Evolutionary conservation across 495 filamentous ascomycete species (phyloP).

Genomic region (Penicillium antarcticum): DNA sequence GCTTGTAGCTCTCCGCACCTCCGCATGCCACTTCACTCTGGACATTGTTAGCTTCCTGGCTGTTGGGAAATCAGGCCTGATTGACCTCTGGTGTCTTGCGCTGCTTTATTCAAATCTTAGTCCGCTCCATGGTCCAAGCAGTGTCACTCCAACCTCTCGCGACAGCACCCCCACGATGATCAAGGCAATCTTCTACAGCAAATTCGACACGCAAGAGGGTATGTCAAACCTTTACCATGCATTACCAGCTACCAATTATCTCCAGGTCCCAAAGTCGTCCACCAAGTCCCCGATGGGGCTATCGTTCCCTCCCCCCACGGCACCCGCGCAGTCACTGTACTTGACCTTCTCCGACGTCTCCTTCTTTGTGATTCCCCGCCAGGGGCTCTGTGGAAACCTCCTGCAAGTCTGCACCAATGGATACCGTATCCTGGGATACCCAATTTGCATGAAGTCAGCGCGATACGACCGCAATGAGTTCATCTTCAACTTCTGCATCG

Average conservation of each 20-base stretch:
- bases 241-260: constrained; percentile 4
- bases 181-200: constrained; percentile 91
- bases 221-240: constrained; percentile 9
- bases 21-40: not conserved
- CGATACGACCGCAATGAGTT: constrained; percentile 89
- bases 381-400: constrained; percentile 80
- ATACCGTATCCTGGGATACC: constrained; percentile 82
- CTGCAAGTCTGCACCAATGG: constrained; percentile 74
- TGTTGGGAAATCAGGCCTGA: too few relatives aligned
- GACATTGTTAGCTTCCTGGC: not conserved
- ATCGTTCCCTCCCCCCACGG: constrained; percentile 58
- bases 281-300: constrained; percentile 59
- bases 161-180: constrained; percentile 52
- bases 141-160: constrained; percentile 2
- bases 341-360: constrained; percentile 80
- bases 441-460: constrained; percentile 75
- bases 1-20: not conserved
- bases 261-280: constrained; percentile 69
- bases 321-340: constrained; percentile 58
- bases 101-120: not conserved
- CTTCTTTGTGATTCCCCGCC: constrained; percentile 88
- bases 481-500: constrained; percentile 94
- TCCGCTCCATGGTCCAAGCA: not conserved
- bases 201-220: constrained; percentile 90
- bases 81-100: not conserved